Conservation (phyloP, 2,329 filamentous ascomycete genomes). For the Cytospora schulzeri region DNA sequence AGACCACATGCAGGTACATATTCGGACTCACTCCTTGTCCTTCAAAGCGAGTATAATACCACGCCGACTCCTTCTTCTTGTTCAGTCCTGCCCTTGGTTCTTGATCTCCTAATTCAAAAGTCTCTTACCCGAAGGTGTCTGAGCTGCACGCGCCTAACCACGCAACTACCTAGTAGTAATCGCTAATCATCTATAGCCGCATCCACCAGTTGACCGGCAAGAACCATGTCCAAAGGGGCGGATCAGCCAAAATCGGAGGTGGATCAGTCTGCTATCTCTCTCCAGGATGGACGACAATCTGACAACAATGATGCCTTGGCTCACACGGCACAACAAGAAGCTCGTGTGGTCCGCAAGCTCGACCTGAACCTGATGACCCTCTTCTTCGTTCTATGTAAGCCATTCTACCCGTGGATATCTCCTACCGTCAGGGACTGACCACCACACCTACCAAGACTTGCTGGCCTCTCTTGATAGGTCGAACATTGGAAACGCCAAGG, state of each 20-base stretch:
- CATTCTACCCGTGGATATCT: no score
- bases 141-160: not conserved
- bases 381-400: conserved; percentile 9
- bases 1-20: not conserved
- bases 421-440: not conserved
- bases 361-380: conserved; percentile 11
- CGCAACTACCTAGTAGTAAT: no score
- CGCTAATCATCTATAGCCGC: no score
- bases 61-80: no score
- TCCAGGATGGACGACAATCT: not conserved
- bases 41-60: not conserved
- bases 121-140: not conserved
- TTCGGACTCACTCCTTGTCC: no score
- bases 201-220: not conserved
- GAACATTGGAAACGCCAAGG: conserved; percentile 6
- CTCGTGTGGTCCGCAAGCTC: conserved; percentile 2
- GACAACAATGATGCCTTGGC: not conserved
- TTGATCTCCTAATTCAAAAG: no score
- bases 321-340: conserved; percentile 1
- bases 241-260: not conserved
- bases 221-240: not conserved
- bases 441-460: conserved; percentile 3
- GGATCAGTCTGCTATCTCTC: not conserved
- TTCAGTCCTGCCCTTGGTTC: no score
- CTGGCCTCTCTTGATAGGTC: conserved; percentile 11